phyloP scores from a whole-genome alignment of 164 flowering plant genomes.

The Kalanchoe fedtschenkoi region DNA sequence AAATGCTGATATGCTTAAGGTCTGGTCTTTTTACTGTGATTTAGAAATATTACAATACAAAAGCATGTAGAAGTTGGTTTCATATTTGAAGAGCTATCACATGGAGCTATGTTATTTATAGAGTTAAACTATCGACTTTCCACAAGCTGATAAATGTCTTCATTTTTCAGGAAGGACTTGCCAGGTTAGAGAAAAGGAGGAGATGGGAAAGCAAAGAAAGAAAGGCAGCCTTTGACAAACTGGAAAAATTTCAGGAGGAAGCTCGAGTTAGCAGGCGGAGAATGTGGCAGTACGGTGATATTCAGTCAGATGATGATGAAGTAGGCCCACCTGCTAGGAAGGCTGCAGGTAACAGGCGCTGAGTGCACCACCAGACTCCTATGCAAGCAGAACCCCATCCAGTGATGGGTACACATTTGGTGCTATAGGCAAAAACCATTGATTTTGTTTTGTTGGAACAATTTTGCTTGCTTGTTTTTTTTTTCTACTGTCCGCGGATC shows the following conservation, averaged over 20 bases:
- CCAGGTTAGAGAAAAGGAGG: slow-evolving; percentile 71
- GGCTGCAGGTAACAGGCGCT: slow-evolving; percentile 59
- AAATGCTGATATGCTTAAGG: slow-evolving; percentile 80
- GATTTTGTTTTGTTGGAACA: background rate
- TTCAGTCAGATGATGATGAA: slow-evolving; percentile 92
- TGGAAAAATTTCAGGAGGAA: slow-evolving; percentile 65
- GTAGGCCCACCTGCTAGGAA: slow-evolving; percentile 49
- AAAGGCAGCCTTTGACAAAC: slow-evolving; percentile 45
- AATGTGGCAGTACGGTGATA: slow-evolving; percentile 92
- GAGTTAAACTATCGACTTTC: background rate
- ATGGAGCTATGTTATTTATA: background rate
- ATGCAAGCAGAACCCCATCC: background rate
- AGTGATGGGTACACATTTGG: background rate
- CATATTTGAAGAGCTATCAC: background rate
- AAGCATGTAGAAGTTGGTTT: background rate
- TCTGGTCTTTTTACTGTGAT: slow-evolving; percentile 12
- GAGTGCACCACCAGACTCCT: background rate
- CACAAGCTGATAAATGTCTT: background rate
- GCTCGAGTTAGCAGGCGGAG: slow-evolving; percentile 49
- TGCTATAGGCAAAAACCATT: background rate
- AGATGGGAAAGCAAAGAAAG: slow-evolving; percentile 70
- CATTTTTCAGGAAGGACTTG: slow-evolving; percentile 72
- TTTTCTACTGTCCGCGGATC: background rate
- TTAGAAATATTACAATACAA: background rate
- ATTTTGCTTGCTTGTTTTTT: background rate